Conservation (phyloP, 768 basidiomycete genomes). For the Leccinum obscurum region DNA sequence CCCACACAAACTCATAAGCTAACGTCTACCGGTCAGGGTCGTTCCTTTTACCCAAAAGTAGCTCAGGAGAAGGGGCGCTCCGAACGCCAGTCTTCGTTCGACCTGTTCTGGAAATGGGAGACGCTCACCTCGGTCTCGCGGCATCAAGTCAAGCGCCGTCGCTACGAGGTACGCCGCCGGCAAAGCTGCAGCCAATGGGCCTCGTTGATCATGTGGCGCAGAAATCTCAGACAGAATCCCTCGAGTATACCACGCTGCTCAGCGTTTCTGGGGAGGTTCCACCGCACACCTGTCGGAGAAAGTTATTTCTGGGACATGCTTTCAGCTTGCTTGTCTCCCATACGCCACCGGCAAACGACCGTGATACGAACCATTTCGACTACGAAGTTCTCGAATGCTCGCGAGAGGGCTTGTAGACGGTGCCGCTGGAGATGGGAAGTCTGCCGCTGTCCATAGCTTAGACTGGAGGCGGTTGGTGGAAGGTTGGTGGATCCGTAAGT, state of each 20-base stretch:
- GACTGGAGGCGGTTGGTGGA: not conserved
- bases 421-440: not conserved
- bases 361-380: not conserved
- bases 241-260: slow-evolving; percentile 1
- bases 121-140: slow-evolving; percentile 28
- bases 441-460: not conserved
- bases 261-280: slow-evolving; percentile 1
- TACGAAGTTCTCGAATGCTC: not conserved
- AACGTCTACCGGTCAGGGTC: slow-evolving; percentile 14
- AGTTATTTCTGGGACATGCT: not conserved
- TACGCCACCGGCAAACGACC: slow-evolving; percentile 1
- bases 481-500: not conserved
- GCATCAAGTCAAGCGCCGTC: not conserved
- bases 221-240: slow-evolving; percentile 1
- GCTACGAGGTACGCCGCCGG: slow-evolving; percentile 11
- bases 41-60: slow-evolving; percentile 40
- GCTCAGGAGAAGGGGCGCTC: slow-evolving; percentile 39
- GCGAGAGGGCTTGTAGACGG: not conserved
- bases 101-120: slow-evolving; percentile 39
- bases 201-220: slow-evolving; percentile 1
- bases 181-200: not conserved
- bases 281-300: not conserved
- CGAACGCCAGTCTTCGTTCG: slow-evolving; percentile 35
- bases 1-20: not conserved
- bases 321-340: not conserved